Percentiles rank a stretch among this genome's conserved stretches.
Evolutionary conservation across 176 grass and related monocot genomes (phyloP).

Genomic region (Phoenix roebelenii): DNA sequence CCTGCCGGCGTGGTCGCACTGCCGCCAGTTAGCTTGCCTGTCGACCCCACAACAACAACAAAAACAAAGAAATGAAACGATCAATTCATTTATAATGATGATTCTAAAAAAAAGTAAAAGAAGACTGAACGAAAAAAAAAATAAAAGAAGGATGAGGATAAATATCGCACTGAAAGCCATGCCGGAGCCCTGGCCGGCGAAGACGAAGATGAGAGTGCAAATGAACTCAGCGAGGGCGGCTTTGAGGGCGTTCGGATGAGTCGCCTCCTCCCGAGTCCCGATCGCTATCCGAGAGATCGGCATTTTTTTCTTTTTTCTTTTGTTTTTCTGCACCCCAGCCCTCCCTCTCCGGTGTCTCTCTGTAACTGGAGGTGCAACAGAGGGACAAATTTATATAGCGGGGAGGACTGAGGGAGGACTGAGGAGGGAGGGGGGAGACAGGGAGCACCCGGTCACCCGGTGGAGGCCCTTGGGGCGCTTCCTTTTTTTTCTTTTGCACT

Average conservation of each 20-base stretch:
- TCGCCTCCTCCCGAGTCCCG: constrained; percentile 52
- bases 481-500: neutral
- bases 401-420: too few species aligned
- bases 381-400: too few species aligned
- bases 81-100: too few species aligned
- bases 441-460: too few species aligned
- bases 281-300: constrained; percentile 65
- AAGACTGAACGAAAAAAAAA: neutral
- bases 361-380: neutral
- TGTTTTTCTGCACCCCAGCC: too few species aligned
- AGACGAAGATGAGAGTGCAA: constrained; percentile 97
- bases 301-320: constrained; percentile 27
- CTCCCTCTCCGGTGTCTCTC: neutral
- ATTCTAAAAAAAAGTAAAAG: too few species aligned
- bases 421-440: too few species aligned
- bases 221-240: constrained; percentile 91
- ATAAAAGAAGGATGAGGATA: neutral
- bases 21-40: constrained; percentile 66
- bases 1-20: constrained; percentile 25
- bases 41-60: too few species aligned
- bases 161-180: constrained; percentile 66
- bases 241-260: constrained; percentile 65
- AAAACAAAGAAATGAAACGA: neutral
- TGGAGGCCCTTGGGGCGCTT: neutral
- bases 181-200: constrained; percentile 92